Conservation (phyloP, 768 basidiomycete genomes). For the Boletales sp. region DNA sequence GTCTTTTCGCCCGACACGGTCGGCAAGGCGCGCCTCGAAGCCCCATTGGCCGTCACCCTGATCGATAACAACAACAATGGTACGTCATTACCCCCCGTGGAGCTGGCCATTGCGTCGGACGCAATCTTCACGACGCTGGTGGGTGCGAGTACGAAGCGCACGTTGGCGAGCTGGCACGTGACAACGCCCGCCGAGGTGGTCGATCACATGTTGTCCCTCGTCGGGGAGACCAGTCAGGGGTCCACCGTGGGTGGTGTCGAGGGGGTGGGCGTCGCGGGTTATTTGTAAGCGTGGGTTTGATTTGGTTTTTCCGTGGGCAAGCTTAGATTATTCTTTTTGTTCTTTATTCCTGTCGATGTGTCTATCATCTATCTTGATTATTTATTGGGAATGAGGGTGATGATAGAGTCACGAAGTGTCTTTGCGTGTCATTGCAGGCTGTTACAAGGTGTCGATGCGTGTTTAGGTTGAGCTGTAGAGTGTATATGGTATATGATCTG, state of each 20-base stretch:
- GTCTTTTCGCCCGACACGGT: constrained; percentile 45
- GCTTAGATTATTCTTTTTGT: too few species aligned
- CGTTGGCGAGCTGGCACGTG: constrained; percentile 90
- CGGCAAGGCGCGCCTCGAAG: constrained; percentile 48
- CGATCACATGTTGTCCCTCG: constrained; percentile 68
- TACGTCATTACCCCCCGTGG: constrained; percentile 40
- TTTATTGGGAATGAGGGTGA: too few species aligned
- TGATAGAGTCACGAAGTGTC: too few species aligned
- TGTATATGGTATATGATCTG: too few species aligned
- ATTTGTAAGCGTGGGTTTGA: constrained; percentile 7
- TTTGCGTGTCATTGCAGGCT: too few species aligned
- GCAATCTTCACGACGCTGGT: constrained; percentile 90
- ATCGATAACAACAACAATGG: constrained; percentile 14
- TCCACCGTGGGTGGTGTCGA: neutral
- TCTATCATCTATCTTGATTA: too few species aligned
- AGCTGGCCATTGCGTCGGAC: constrained; percentile 63
- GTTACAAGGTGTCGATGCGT: too few species aligned
- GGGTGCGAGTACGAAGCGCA: constrained; percentile 87
- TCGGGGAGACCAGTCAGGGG: constrained; percentile 31
- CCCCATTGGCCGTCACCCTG: constrained; percentile 50
- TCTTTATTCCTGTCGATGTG: too few species aligned
- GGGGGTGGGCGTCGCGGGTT: constrained; percentile 14
- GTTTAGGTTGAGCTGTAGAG: too few species aligned
- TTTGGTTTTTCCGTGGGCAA: too few species aligned
- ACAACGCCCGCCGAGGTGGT: constrained; percentile 85